Percentiles rank a stretch among this genome's conserved stretches.
These are phyloP conservation scores for Gilbertella persicaria DNA, from an alignment of 371 early-diverging fungal species.

Conservation along the genomic window DNA sequence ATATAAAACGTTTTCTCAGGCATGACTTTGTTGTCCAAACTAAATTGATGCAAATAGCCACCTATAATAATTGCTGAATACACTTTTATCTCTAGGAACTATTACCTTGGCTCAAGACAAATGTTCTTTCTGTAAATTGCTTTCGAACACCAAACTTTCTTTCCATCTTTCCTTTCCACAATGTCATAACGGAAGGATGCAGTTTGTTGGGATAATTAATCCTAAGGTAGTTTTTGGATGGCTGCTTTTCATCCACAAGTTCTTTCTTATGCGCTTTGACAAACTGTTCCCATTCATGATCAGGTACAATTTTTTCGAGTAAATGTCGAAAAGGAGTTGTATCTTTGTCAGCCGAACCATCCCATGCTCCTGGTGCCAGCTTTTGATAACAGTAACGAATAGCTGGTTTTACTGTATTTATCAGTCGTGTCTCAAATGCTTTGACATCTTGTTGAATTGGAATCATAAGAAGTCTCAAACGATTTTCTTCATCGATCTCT, in stretches of 20 bases:
- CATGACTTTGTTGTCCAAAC: slow-evolving; percentile 33
- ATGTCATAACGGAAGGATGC: slow-evolving; percentile 42
- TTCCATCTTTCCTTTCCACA: slow-evolving; percentile 40
- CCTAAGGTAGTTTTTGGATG: slow-evolving; percentile 38
- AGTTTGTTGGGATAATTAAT: slow-evolving; percentile 51
- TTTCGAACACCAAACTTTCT: slow-evolving; percentile 39
- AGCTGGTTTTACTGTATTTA: slow-evolving; percentile 25
- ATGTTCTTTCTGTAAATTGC: slow-evolving; percentile 38
- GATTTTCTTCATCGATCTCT: slow-evolving; percentile 47
- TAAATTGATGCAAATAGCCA: slow-evolving; percentile 49
- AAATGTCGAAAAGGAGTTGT: slow-evolving; percentile 21
- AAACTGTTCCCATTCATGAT: slow-evolving; percentile 39
- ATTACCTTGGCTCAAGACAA: slow-evolving; percentile 46
- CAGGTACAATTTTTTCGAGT: slow-evolving; percentile 31
- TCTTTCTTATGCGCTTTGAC: slow-evolving; percentile 29
- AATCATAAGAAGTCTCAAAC: slow-evolving; percentile 37
- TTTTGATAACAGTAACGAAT: slow-evolving; percentile 28
- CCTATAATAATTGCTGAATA: slow-evolving; percentile 12
- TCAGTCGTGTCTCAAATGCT: slow-evolving; percentile 26
- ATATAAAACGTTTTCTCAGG: slow-evolving; percentile 46
- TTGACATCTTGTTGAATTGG: slow-evolving; percentile 36
- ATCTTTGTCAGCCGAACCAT: slow-evolving; percentile 26
- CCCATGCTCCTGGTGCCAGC: slow-evolving; percentile 20
- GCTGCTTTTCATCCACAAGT: slow-evolving; percentile 35
- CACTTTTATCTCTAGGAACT: neutral